Conservation (phyloP, 305 asterid species). For the Fraxinus dipetala region DNA sequence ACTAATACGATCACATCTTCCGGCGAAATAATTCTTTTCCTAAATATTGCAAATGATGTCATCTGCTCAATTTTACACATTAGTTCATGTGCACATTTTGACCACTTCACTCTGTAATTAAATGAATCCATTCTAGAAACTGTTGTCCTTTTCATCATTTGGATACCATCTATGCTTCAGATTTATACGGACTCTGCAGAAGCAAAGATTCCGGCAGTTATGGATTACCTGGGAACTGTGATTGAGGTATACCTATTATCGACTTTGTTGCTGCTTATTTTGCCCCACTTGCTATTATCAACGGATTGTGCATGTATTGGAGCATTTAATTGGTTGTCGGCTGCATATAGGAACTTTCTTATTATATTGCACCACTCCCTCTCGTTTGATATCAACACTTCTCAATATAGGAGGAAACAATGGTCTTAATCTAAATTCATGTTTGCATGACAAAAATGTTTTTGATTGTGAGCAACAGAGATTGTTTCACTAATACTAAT, state of each 20-base stretch:
- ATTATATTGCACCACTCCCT: neutral
- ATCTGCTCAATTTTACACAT: slow-evolving; percentile 4
- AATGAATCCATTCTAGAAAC: slow-evolving; percentile 4
- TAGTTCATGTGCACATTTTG: slow-evolving; percentile 10
- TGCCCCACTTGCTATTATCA: slow-evolving; percentile 24
- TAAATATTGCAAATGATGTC: neutral
- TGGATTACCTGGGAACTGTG: slow-evolving; percentile 86
- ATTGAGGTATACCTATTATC: slow-evolving; percentile 56
- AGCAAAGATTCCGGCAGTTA: slow-evolving; percentile 90
- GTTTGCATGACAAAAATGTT: neutral
- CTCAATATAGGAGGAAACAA: slow-evolving; percentile 17
- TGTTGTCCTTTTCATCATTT: slow-evolving; percentile 7
- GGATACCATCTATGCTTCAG: slow-evolving; percentile 37
- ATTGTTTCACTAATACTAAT: slow-evolving; percentile 7
- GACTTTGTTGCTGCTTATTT: slow-evolving; percentile 7
- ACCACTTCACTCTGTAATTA: slow-evolving; percentile 16
- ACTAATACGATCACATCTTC: neutral
- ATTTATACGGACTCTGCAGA: slow-evolving; percentile 78
- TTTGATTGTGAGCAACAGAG: neutral
- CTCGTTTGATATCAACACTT: slow-evolving; percentile 1
- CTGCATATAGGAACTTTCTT: slow-evolving; percentile 17
- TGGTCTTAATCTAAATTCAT: neutral
- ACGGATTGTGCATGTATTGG: neutral
- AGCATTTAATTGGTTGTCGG: slow-evolving; percentile 1
- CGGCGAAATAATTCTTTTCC: slow-evolving; percentile 2